These are phyloP conservation scores for Dactylonectria macrodidyma DNA, from an alignment of 2,329 filamentous ascomycete species.

Conservation along the genomic window DNA sequence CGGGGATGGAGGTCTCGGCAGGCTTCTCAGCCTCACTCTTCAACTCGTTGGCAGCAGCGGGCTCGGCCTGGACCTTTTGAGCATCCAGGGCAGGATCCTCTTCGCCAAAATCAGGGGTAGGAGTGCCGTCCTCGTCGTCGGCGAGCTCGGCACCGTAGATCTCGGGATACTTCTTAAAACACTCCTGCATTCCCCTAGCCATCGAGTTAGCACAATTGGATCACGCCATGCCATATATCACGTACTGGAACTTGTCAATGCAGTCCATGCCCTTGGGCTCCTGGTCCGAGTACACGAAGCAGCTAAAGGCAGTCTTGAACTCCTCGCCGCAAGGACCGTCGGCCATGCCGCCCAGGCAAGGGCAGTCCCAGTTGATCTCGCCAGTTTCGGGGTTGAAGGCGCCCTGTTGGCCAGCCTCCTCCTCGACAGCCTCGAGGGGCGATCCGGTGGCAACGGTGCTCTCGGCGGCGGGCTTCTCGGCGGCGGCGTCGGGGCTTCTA, in stretches of 20 bases:
- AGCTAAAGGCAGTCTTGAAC: constrained; percentile 96
- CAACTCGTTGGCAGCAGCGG: constrained; percentile 1
- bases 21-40: constrained; percentile 7
- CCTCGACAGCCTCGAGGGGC: constrained; percentile 72
- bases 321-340: constrained; percentile 95
- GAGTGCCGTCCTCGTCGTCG: constrained; percentile 73
- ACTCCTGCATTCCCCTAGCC: constrained; percentile 92
- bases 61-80: constrained; percentile 21
- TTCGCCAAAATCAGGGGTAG: constrained; percentile 48
- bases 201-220: constrained; percentile 44
- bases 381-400: constrained; percentile 99
- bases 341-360: constrained; percentile 97
- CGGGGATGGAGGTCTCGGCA: no score
- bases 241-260: constrained; percentile 97
- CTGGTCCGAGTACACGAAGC: constrained; percentile 95
- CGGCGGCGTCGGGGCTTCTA: constrained; percentile 45
- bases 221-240: constrained; percentile 38
- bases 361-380: constrained; percentile 99
- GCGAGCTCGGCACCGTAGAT: constrained; percentile 92
- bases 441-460: constrained; percentile 52
- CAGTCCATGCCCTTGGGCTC: constrained; percentile 99
- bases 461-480: constrained; percentile 45
- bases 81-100: constrained; percentile 43
- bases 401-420: constrained; percentile 88
- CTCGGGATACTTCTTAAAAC: constrained; percentile 93